A percentile compares a stretch with the other conserved stretches of the same genome.
Evolutionary conservation across 2,329 filamentous ascomycete genomes (phyloP).

Genomic region (Epichloe sibirici): DNA sequence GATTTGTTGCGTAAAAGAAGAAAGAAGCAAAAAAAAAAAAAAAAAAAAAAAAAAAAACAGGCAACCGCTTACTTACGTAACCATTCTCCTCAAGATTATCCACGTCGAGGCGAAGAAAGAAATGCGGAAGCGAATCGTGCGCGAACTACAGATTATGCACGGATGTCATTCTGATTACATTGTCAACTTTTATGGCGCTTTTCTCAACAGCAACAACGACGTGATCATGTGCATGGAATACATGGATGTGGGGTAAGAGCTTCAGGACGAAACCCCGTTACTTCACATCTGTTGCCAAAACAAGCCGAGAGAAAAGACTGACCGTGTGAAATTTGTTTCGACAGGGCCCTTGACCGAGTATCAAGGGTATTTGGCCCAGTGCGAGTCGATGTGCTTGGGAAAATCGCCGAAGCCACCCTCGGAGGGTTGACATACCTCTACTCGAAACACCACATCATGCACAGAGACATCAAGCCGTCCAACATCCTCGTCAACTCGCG

Average conservation of each 20-base stretch:
- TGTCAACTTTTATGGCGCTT: conserved; percentile 95
- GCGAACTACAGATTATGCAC: conserved; percentile 96
- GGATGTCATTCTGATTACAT: conserved; percentile 96
- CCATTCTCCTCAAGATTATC: conserved; percentile 54
- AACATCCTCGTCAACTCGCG: conserved; percentile 94
- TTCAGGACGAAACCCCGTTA: background rate
- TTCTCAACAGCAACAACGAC: conserved; percentile 91
- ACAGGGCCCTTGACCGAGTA: conserved; percentile 80
- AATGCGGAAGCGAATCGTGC: conserved; percentile 90
- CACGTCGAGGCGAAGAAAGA: conserved; percentile 97
- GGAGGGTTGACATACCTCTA: conserved; percentile 93
- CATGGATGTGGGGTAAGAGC: conserved; percentile 89
- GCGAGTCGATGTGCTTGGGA: conserved; percentile 89
- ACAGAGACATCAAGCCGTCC: conserved; percentile 95
- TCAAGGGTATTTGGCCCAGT: conserved; percentile 92
- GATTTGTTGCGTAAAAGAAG: background rate
- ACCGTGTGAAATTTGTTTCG: background rate
- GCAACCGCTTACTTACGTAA: conserved; percentile 7
- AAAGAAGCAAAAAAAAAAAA: no score
- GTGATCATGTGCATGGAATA: conserved; percentile 99
- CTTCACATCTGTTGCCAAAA: background rate
- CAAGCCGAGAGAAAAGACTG: background rate
- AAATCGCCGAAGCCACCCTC: conserved; percentile 92
- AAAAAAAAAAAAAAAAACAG: background rate
- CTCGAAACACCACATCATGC: conserved; percentile 93